These are phyloP conservation scores for Kitagawia praeruptora DNA, from an alignment of 129 eudicot genomes.

Conservation along the genomic window DNA sequence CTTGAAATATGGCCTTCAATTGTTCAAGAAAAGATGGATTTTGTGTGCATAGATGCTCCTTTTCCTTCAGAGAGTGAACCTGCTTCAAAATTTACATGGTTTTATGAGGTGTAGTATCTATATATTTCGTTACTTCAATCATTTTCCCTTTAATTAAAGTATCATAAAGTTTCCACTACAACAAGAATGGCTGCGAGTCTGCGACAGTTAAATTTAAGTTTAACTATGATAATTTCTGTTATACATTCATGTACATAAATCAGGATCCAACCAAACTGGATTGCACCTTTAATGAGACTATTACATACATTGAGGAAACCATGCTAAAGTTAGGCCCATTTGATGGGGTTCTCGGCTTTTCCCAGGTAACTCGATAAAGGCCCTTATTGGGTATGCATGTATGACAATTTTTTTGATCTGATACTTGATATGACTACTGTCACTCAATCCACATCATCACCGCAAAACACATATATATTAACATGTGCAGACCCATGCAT, in stretches of 20 bases:
- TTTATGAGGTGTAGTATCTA: background rate
- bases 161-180: too few species aligned
- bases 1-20: constrained; percentile 31
- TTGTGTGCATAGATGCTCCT: constrained; percentile 37
- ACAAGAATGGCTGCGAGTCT: too few species aligned
- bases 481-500: too few species aligned
- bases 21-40: constrained; percentile 31
- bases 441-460: too few species aligned
- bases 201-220: too few species aligned
- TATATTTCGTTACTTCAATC: too few species aligned
- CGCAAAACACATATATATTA: too few species aligned
- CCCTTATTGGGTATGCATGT: too few species aligned
- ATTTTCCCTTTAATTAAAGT: too few species aligned
- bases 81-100: background rate
- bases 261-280: background rate
- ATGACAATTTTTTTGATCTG: too few species aligned
- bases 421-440: too few species aligned
- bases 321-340: constrained; percentile 48
- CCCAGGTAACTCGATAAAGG: constrained; percentile 18
- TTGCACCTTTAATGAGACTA: constrained; percentile 27
- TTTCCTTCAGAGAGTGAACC: background rate
- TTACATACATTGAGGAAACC: constrained; percentile 28
- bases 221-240: too few species aligned
- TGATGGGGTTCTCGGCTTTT: constrained; percentile 44
- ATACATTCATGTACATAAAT: background rate